These are phyloP conservation scores for Coniferiporia sulphurascens DNA, from an alignment of 1,284 basidiomycete species.

Conservation along the genomic window DNA sequence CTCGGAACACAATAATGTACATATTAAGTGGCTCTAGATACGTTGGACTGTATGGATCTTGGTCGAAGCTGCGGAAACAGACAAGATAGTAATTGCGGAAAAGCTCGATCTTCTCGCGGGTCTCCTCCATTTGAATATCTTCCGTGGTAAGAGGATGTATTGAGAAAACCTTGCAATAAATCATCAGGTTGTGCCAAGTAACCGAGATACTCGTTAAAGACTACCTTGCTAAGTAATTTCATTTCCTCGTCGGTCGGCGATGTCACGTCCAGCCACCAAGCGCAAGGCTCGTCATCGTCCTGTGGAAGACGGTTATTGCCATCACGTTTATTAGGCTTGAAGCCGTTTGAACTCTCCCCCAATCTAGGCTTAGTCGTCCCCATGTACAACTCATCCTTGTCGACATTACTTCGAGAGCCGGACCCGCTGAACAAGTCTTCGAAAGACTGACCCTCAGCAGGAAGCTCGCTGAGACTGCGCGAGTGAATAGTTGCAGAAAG, in stretches of 20 bases:
- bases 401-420: conserved; percentile 15
- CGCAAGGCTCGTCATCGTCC: conserved; percentile 63
- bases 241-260: conserved; percentile 98
- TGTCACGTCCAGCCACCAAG: conserved; percentile 97
- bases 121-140: conserved; percentile 99
- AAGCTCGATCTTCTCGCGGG: conserved; percentile 98
- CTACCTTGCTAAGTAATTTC: conserved; percentile 90
- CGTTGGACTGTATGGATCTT: conserved; percentile 96
- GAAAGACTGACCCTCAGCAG: conserved; percentile 90
- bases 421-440: conserved; percentile 82
- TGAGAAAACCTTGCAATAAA: conserved; percentile 70
- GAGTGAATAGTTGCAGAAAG: conserved; percentile 94
- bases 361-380: conserved; percentile 16
- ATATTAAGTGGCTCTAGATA: conserved; percentile 98
- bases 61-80: conserved; percentile 99
- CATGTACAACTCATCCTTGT: conserved; percentile 21
- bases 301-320: conserved; percentile 16
- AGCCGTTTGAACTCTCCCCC: conserved; percentile 16
- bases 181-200: neutral
- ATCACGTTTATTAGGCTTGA: conserved; percentile 1
- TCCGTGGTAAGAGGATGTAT: conserved; percentile 99
- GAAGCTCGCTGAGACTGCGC: conserved; percentile 87
- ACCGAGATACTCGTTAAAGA: neutral
- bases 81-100: conserved; percentile 99
- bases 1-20: conserved; percentile 99